A percentile compares a stretch with the other conserved stretches of the same genome.
These are phyloP conservation scores for Pouteria campechiana DNA, from an alignment of 179 eudicot species.

Conservation along the genomic window DNA sequence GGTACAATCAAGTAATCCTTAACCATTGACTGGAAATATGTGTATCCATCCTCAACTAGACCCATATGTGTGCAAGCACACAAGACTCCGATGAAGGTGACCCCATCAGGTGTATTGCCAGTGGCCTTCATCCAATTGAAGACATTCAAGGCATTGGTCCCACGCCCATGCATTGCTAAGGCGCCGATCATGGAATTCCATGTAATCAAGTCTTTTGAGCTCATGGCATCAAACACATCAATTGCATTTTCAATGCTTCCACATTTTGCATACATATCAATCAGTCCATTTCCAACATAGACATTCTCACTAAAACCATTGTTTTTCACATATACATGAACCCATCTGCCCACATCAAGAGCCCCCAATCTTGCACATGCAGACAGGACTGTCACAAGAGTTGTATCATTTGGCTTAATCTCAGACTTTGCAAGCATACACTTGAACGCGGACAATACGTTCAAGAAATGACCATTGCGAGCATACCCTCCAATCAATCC, in stretches of 20 bases:
- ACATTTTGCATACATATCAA: constrained; percentile 82
- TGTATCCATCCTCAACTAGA: constrained; percentile 41
- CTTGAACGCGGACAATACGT: constrained; percentile 40
- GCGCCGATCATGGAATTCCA: constrained; percentile 71
- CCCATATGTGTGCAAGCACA: constrained; percentile 82
- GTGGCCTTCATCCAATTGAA: constrained; percentile 37
- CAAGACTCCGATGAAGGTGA: constrained; percentile 61
- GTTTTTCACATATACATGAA: constrained; percentile 42
- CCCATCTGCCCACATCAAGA: constrained; percentile 63
- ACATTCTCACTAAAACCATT: constrained; percentile 38
- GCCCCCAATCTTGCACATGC: constrained; percentile 69
- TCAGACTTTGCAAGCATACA: constrained; percentile 39
- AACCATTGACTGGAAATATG: constrained; percentile 45
- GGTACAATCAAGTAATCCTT: constrained; percentile 36
- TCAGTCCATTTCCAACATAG: constrained; percentile 50
- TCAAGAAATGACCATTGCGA: constrained; percentile 16
- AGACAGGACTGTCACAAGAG: constrained; percentile 43
- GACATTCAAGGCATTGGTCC: constrained; percentile 38
- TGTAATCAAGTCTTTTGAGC: constrained; percentile 45
- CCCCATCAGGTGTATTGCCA: constrained; percentile 45
- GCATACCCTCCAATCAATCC: constrained; percentile 53
- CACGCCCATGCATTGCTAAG: constrained; percentile 68
- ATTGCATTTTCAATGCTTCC: constrained; percentile 47
- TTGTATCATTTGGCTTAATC: constrained; percentile 52
- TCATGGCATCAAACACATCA: constrained; percentile 37